Conservation (phyloP, 2,329 filamentous ascomycete species). For the Pseudogymnoascus destructans region DNA sequence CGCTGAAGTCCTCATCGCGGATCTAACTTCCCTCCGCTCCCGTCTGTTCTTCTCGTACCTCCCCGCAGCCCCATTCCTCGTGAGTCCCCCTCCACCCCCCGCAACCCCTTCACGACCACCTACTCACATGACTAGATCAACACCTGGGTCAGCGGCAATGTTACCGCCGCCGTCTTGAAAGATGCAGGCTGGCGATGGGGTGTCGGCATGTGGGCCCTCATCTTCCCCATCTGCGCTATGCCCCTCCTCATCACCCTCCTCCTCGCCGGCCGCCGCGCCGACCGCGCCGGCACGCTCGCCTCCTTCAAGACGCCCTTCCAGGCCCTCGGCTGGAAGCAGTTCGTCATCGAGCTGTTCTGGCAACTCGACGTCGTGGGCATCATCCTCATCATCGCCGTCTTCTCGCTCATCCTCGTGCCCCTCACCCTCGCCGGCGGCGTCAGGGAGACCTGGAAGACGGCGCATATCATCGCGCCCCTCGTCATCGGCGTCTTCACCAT, state of each 20-base stretch:
- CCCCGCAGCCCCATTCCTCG: constrained; percentile 43
- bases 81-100: constrained; percentile 17
- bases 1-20: constrained; percentile 50
- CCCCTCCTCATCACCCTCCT: constrained; percentile 41
- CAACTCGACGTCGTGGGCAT: constrained; percentile 41
- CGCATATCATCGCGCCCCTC: constrained; percentile 38
- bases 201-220: constrained; percentile 50
- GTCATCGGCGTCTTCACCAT: constrained; percentile 37
- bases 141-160: constrained; percentile 48
- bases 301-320: constrained; percentile 33
- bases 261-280: constrained; percentile 39
- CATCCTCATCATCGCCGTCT: constrained; percentile 32
- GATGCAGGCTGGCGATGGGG: constrained; percentile 47
- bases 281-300: constrained; percentile 35
- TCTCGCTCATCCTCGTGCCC: constrained; percentile 36
- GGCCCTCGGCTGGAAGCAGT: constrained; percentile 28
- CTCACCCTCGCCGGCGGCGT: constrained; percentile 42
- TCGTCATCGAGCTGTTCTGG: constrained; percentile 37
- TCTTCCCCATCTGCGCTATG: constrained; percentile 42
- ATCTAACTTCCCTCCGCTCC: constrained; percentile 48
- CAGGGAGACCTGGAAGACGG: constrained; percentile 35
- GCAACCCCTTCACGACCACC: background rate
- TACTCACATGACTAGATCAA: constrained; percentile 32
- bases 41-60: constrained; percentile 54
- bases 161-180: constrained; percentile 37